Evolutionary conservation across 163 green algal genomes (phyloP).

Genomic region (Volvox carteri): DNA sequence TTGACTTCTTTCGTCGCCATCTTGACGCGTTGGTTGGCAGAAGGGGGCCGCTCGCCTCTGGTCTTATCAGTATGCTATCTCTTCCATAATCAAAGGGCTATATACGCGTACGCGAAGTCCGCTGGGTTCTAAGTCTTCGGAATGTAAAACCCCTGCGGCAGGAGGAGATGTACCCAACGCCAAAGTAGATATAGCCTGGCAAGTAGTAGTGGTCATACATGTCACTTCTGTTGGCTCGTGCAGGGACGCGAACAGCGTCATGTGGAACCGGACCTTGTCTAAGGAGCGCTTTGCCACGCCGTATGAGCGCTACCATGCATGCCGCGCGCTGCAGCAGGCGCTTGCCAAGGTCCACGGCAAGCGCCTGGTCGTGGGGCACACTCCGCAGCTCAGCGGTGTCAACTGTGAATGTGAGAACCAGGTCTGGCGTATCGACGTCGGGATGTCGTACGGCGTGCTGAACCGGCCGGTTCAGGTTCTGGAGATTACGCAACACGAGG

Average conservation of each 20-base stretch:
- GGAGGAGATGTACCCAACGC: too few relatives aligned
- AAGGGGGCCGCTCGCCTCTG: too few relatives aligned
- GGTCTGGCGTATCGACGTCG: slow-evolving; percentile 94
- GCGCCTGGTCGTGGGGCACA: slow-evolving; percentile 93
- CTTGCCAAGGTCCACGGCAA: slow-evolving; percentile 77
- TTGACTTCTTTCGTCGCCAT: too few relatives aligned
- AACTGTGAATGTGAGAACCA: slow-evolving; percentile 89
- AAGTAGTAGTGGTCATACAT: too few relatives aligned
- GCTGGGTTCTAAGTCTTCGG: too few relatives aligned
- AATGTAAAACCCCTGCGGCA: too few relatives aligned
- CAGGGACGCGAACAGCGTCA: slow-evolving; percentile 82
- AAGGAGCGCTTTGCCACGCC: slow-evolving; percentile 73
- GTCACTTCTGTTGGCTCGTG: too few relatives aligned
- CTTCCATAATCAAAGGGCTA: too few relatives aligned
- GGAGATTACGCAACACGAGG: slow-evolving; percentile 74
- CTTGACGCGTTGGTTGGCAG: too few relatives aligned
- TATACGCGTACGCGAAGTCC: too few relatives aligned
- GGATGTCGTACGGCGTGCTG: slow-evolving; percentile 91
- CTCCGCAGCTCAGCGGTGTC: slow-evolving; percentile 84
- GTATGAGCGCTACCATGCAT: slow-evolving; percentile 80
- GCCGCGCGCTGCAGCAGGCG: slow-evolving; percentile 75
- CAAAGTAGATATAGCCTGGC: too few relatives aligned
- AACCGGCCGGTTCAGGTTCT: slow-evolving; percentile 88
- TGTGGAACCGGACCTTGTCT: slow-evolving; percentile 92
- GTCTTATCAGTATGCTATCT: too few relatives aligned